phyloP scores from a whole-genome alignment of 2,329 filamentous ascomycete species.

The Diaporthe sp. region DNA sequence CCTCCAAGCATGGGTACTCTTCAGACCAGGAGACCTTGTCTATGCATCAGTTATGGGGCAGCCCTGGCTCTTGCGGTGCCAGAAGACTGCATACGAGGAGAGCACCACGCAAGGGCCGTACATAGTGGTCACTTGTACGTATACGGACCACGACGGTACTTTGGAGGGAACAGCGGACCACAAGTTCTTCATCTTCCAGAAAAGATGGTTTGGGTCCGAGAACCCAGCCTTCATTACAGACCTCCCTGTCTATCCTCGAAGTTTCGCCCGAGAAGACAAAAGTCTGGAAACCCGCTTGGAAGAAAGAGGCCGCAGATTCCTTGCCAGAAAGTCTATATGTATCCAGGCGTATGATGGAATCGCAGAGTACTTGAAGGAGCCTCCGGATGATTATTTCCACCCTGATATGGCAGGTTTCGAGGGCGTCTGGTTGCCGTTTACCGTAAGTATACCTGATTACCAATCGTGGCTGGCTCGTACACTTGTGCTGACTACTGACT shows the following conservation, averaged over 20 bases:
- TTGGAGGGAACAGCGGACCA: background rate
- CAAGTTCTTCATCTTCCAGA: slow-evolving; percentile 3
- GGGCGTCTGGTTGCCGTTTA: background rate
- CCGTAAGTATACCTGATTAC: background rate
- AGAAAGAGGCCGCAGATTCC: background rate
- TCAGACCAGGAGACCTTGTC: slow-evolving; percentile 6
- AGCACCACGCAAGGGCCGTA: background rate
- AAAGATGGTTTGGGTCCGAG: slow-evolving; percentile 1
- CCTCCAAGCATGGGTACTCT: background rate
- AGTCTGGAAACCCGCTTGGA: background rate
- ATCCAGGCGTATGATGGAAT: slow-evolving; percentile 9
- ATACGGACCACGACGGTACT: slow-evolving; percentile 8
- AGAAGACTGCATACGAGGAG: slow-evolving; percentile 5
- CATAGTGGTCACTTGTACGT: background rate
- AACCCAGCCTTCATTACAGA: slow-evolving; percentile 6
- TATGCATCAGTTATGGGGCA: background rate
- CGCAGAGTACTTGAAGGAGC: background rate
- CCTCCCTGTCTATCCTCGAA: background rate
- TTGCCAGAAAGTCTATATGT: background rate
- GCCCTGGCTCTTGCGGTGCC: slow-evolving; percentile 1
- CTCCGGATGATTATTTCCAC: background rate
- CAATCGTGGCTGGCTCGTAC: background rate
- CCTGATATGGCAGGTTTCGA: background rate
- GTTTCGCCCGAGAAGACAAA: background rate
- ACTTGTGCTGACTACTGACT: background rate